Conservation (phyloP, 2,329 filamentous ascomycete genomes). For the Didymella lethalis region DNA sequence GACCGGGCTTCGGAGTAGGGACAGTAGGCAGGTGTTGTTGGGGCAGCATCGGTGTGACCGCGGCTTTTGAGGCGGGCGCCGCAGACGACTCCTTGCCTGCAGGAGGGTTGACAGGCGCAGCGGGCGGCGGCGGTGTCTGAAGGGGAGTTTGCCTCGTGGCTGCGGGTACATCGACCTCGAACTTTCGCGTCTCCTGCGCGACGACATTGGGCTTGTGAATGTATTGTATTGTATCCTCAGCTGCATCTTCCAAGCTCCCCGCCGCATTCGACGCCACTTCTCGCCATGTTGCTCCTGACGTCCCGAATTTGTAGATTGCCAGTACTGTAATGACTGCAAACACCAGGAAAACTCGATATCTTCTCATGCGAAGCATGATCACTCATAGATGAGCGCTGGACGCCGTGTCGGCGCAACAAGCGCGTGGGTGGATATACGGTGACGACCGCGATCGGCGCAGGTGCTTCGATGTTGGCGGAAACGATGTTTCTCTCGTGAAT, state of each 20-base stretch:
- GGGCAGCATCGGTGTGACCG: conserved; percentile 18
- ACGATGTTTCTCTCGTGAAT: background rate
- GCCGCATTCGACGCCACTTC: conserved; percentile 35
- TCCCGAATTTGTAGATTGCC: conserved; percentile 61
- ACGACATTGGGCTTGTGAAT: conserved; percentile 35
- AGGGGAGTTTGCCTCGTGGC: conserved; percentile 36
- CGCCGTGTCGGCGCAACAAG: conserved; percentile 20
- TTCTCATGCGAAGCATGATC: conserved; percentile 65
- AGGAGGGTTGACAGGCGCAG: conserved; percentile 16
- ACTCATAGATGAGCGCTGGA: conserved; percentile 17
- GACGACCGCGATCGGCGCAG: background rate
- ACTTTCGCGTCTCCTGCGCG: conserved; percentile 44
- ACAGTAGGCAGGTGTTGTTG: conserved; percentile 28
- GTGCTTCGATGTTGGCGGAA: background rate
- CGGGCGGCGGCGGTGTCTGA: conserved; percentile 41
- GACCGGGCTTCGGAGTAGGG: conserved; percentile 24
- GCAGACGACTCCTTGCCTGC: conserved; percentile 27
- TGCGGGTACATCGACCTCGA: conserved; percentile 43
- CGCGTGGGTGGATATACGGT: conserved; percentile 11
- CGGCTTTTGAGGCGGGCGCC: conserved; percentile 24
- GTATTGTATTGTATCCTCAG: conserved; percentile 30
- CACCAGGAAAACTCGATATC: conserved; percentile 68
- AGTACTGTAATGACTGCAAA: conserved; percentile 64
- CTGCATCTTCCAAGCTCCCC: conserved; percentile 26
- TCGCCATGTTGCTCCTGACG: conserved; percentile 53